phyloP scores from a whole-genome alignment of 805 yeast species.

The Nakazawaea holstii region DNA sequence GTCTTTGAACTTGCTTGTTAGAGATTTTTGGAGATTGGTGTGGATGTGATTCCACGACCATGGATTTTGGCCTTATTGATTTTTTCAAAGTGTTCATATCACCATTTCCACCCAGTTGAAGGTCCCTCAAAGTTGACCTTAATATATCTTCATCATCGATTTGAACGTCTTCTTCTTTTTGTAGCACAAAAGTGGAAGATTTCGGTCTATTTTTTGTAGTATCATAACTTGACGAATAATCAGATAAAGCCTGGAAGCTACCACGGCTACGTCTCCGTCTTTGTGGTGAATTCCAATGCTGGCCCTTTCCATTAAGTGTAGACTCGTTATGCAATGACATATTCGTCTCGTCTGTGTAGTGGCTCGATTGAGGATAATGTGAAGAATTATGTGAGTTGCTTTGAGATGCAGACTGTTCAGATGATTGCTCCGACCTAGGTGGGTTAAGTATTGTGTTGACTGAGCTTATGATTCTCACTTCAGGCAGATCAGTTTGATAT shows the following conservation, averaged over 20 bases:
- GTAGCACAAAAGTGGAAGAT: not conserved
- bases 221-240: slow-evolving; percentile 7
- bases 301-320: not conserved
- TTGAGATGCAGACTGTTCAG: slow-evolving; percentile 17
- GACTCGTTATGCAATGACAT: slow-evolving; percentile 18
- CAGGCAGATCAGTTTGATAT: not conserved
- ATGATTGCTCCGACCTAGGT: slow-evolving; percentile 1
- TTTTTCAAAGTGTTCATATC: slow-evolving; percentile 32
- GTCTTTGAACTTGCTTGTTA: not conserved
- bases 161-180: not conserved
- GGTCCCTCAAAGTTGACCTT: slow-evolving; percentile 46
- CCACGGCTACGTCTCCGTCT: slow-evolving; percentile 24
- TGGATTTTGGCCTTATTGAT: slow-evolving; percentile 27
- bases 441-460: slow-evolving; percentile 2
- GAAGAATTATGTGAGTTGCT: slow-evolving; percentile 22
- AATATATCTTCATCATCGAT: slow-evolving; percentile 36
- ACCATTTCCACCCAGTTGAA: slow-evolving; percentile 36
- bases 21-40: slow-evolving; percentile 1
- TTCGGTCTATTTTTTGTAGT: not conserved
- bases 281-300: slow-evolving; percentile 39
- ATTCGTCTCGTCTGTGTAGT: slow-evolving; percentile 23
- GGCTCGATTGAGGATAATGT: slow-evolving; percentile 15
- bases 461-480: not conserved
- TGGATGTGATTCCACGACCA: slow-evolving; percentile 12
- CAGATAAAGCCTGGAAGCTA: slow-evolving; percentile 12